Evolutionary conservation across 805 yeast species (phyloP).

Genomic region (Millerozyma acaciae): DNA sequence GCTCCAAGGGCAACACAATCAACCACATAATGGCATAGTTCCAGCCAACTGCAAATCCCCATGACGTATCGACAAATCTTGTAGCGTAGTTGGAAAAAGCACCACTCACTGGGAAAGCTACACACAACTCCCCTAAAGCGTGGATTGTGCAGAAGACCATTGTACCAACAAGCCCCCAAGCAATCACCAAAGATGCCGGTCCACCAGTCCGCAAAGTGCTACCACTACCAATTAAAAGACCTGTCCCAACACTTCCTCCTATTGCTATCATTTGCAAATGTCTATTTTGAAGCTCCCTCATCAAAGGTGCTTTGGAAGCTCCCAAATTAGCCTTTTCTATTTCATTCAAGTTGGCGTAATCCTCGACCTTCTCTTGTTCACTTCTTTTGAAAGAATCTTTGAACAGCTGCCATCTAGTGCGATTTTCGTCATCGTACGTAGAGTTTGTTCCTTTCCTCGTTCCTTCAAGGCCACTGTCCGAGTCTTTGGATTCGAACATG

Average conservation of each 20-base stretch:
- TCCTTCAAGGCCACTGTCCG: conserved; percentile 2
- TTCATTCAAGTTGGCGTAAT: conserved; percentile 17
- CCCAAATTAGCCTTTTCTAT: conserved; percentile 33
- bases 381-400: conserved; percentile 31
- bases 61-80: conserved; percentile 33
- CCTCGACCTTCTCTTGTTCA: conserved; percentile 9
- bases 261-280: conserved; percentile 64
- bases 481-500: conserved; percentile 1
- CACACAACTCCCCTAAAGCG: conserved; percentile 65
- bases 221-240: conserved; percentile 47
- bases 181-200: conserved; percentile 47
- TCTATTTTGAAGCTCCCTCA: conserved; percentile 41
- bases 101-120: conserved; percentile 38
- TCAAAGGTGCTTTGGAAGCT: conserved; percentile 35
- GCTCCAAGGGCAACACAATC: conserved; percentile 33
- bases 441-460: background rate
- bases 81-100: conserved; percentile 39
- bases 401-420: conserved; percentile 17
- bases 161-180: conserved; percentile 53
- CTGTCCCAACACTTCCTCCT: conserved; percentile 74
- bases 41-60: conserved; percentile 41
- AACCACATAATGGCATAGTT: conserved; percentile 38
- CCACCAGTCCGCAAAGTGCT: conserved; percentile 39
- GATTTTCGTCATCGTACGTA: background rate
- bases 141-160: conserved; percentile 58